Evolutionary conservation across 2,329 filamentous ascomycete genomes (phyloP).

Genomic region (Curvularia verruculosa): DNA sequence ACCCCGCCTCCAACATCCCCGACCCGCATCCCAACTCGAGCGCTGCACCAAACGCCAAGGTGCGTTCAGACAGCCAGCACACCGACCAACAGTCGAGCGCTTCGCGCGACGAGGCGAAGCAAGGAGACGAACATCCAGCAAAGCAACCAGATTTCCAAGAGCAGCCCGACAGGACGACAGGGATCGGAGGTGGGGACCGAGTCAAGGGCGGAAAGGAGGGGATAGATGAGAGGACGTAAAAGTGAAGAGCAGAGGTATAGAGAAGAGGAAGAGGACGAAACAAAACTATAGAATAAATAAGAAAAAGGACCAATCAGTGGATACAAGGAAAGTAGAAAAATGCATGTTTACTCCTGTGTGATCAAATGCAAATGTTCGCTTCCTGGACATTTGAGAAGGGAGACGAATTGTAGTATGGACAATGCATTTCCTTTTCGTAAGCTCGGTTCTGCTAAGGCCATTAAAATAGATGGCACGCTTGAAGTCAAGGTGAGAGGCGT

Average conservation of each 20-base stretch:
- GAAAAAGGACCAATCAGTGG: not conserved
- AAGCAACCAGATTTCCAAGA: constrained; percentile 48
- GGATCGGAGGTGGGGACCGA: constrained; percentile 36
- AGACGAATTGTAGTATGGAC: constrained; percentile 34
- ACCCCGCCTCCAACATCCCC: constrained; percentile 29
- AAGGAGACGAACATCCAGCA: constrained; percentile 45
- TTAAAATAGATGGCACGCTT: constrained; percentile 9
- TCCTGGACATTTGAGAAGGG: too few relatives aligned
- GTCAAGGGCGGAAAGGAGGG: constrained; percentile 47
- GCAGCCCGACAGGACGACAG: constrained; percentile 40
- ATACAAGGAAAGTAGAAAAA: not conserved
- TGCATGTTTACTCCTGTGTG: too few relatives aligned
- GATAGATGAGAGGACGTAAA: constrained; percentile 24
- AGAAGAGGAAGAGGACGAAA: not conserved
- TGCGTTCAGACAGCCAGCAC: constrained; percentile 34
- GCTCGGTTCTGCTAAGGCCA: constrained; percentile 21
- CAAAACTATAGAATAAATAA: not conserved
- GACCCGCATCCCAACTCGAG: constrained; percentile 28
- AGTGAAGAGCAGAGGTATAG: not conserved
- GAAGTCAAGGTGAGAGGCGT: not conserved
- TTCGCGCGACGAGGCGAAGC: constrained; percentile 34
- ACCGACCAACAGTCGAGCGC: constrained; percentile 42
- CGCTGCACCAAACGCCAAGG: constrained; percentile 28
- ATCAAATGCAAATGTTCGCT: too few relatives aligned
- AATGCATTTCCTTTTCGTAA: constrained; percentile 7